Conservation (phyloP, 129 eudicot species). For the Pseudognaphalium luteoalbum region DNA sequence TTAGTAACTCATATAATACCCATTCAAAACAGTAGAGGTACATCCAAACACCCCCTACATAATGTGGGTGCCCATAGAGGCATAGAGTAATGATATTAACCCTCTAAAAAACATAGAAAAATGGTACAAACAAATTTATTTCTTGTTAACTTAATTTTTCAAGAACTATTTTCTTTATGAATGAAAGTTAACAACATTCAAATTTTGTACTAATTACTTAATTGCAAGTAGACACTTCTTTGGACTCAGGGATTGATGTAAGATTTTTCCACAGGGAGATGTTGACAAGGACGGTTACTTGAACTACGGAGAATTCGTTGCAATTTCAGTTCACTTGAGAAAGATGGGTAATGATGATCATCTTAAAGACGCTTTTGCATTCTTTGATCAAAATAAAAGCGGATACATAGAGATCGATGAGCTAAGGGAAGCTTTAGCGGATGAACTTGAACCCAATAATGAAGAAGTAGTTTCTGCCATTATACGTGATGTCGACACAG, state of each 20-base stretch:
- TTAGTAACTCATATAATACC: no score
- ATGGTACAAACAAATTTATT: background rate
- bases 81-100: no score
- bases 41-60: no score
- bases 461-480: constrained; percentile 82
- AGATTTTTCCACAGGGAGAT: constrained; percentile 56
- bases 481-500: constrained; percentile 85
- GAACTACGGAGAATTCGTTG: constrained; percentile 72
- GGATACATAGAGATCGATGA: constrained; percentile 86
- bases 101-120: background rate
- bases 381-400: constrained; percentile 67
- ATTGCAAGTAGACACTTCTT: background rate
- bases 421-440: constrained; percentile 62
- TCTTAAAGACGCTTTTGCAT: constrained; percentile 64
- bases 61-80: no score
- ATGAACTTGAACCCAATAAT: constrained; percentile 57
- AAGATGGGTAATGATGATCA: constrained; percentile 88
- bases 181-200: background rate
- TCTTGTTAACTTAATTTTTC: no score
- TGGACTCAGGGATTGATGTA: constrained; percentile 7
- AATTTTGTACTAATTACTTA: background rate
- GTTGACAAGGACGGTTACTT: constrained; percentile 74
- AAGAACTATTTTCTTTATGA: no score
- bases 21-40: no score
- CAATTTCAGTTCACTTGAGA: constrained; percentile 71